These are phyloP conservation scores for Fusarium sp. DNA, from an alignment of 2,329 filamentous ascomycete species.

Conservation along the genomic window DNA sequence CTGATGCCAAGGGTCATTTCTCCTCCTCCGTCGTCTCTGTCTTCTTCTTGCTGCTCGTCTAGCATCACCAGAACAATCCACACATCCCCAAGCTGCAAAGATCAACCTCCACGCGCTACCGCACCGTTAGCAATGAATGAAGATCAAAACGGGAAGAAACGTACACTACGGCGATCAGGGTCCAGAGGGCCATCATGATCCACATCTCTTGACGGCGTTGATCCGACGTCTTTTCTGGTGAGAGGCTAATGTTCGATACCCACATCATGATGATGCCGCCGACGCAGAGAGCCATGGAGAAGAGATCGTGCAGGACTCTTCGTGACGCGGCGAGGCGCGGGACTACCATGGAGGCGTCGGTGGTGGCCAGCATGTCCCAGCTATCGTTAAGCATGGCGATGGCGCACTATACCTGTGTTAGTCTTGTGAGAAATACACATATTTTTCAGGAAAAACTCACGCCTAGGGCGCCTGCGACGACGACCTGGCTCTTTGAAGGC, in stretches of 20 bases:
- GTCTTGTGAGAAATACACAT: background rate
- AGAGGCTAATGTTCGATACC: constrained; percentile 46
- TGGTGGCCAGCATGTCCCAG: constrained; percentile 50
- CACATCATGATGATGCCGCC: constrained; percentile 51
- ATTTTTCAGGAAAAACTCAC: constrained; percentile 38
- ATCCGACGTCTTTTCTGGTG: constrained; percentile 8
- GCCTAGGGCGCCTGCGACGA: constrained; percentile 48
- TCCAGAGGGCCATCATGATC: constrained; percentile 38
- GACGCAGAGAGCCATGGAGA: constrained; percentile 49
- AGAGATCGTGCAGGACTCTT: constrained; percentile 49
- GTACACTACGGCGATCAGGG: constrained; percentile 43
- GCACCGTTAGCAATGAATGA: background rate
- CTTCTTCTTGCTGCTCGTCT: constrained; percentile 34
- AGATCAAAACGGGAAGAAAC: background rate
- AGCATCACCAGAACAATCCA: constrained; percentile 43
- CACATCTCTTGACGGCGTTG: constrained; percentile 31
- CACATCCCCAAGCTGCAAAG: constrained; percentile 47
- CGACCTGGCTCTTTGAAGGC: constrained; percentile 44
- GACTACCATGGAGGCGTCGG: constrained; percentile 43
- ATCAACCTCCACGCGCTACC: constrained; percentile 43
- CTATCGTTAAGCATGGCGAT: constrained; percentile 53
- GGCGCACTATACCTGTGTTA: constrained; percentile 39
- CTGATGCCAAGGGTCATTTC: constrained; percentile 38
- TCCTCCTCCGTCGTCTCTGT: constrained; percentile 22
- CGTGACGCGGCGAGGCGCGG: constrained; percentile 43